Conservation (phyloP, 2,329 filamentous ascomycete genomes). For the Pestalotiopsis sp. region DNA sequence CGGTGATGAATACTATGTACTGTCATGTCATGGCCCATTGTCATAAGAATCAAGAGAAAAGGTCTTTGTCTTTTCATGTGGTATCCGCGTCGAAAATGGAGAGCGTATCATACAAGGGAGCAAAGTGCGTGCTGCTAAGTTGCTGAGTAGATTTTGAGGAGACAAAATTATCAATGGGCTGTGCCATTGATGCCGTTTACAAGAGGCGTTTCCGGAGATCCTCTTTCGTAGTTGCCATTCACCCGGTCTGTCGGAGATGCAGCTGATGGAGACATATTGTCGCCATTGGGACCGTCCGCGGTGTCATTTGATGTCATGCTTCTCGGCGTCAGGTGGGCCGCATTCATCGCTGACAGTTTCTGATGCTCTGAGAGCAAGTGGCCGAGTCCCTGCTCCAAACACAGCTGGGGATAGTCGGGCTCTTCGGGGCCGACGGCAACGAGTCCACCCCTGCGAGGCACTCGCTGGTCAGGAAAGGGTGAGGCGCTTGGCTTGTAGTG, state of each 20-base stretch:
- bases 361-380: slow-evolving; percentile 52
- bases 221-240: slow-evolving; percentile 11
- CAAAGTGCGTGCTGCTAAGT: background rate
- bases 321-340: slow-evolving; percentile 48
- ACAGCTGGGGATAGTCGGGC: slow-evolving; percentile 58
- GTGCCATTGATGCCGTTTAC: slow-evolving; percentile 18
- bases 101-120: background rate
- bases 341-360: slow-evolving; percentile 48
- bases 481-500: slow-evolving; percentile 50
- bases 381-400: slow-evolving; percentile 58
- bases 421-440: slow-evolving; percentile 56
- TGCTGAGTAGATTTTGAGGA: background rate
- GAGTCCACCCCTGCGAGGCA: slow-evolving; percentile 56
- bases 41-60: slow-evolving; percentile 3
- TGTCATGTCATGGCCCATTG: background rate
- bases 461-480: slow-evolving; percentile 57
- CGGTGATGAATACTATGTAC: slow-evolving; percentile 2
- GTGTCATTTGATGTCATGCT: slow-evolving; percentile 38
- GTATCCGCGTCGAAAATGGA: background rate
- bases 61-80: background rate
- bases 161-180: background rate
- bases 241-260: slow-evolving; percentile 13
- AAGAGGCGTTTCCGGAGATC: slow-evolving; percentile 12
- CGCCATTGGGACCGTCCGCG: slow-evolving; percentile 13
- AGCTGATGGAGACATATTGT: slow-evolving; percentile 15